Evolutionary conservation across 2,329 filamentous ascomycete genomes (phyloP).

Genomic region (Pestalotiopsis fici): DNA sequence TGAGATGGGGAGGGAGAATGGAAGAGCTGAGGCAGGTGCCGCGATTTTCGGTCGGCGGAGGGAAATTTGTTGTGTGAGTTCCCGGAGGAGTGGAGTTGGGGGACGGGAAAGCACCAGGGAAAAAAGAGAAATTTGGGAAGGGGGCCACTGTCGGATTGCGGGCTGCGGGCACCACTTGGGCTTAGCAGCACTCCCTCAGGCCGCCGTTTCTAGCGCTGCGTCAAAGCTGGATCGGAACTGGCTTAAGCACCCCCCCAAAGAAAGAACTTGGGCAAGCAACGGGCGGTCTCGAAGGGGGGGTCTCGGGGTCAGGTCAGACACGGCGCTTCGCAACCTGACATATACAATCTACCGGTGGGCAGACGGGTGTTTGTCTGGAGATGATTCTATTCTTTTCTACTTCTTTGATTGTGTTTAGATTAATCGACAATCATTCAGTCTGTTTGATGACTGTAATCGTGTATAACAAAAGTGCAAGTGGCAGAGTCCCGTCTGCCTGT

Average conservation of each 20-base stretch:
- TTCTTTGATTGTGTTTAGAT: background rate
- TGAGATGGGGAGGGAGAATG: background rate
- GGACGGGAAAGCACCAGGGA: background rate
- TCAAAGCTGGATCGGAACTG: constrained; percentile 7
- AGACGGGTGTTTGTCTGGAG: background rate
- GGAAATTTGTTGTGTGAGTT: constrained; percentile 8
- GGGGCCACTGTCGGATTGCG: background rate
- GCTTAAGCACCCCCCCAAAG: background rate
- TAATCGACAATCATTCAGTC: too few species aligned
- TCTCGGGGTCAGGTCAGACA: background rate
- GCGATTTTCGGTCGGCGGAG: constrained; percentile 3
- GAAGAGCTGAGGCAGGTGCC: background rate
- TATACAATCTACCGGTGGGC: background rate
- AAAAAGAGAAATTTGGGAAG: constrained; percentile 2
- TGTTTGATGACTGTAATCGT: too few species aligned
- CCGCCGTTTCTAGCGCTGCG: constrained; percentile 7
- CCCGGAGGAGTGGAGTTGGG: constrained; percentile 5
- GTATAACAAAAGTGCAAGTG: too few species aligned
- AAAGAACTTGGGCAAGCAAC: background rate
- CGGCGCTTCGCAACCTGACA: background rate
- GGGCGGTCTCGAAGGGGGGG: background rate
- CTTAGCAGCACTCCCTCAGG: background rate
- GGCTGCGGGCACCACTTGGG: background rate
- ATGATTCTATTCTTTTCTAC: background rate
- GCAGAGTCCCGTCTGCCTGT: too few species aligned